Evolutionary conservation across 2,329 filamentous ascomycete genomes (phyloP), one percentile per base, ranked within the genome.

Genomic region (Botryosphaeria agaves): DNA sequence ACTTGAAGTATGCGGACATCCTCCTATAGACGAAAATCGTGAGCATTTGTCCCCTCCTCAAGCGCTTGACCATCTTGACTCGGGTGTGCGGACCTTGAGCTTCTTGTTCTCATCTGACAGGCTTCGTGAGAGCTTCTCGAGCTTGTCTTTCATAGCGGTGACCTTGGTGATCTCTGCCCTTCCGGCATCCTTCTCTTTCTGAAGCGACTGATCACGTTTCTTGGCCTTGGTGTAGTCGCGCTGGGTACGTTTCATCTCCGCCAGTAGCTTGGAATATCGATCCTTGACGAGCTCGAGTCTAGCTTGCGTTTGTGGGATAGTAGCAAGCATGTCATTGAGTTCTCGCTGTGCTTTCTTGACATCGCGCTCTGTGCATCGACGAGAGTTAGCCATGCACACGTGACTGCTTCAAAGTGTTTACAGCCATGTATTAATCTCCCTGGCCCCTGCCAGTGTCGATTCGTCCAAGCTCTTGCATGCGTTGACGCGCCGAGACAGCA

Each of bases 61-160:
- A 23, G 8, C 3, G 8, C 12, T 23, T 23, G 20, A 23, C 8
- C 3, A 23, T 23, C 20, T 23, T 23, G 8, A 9, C 8, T 12
- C 20, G 8, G 20, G 8, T 23, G 11, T 38, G 51, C 60, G 42
- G 55, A 89, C 82, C 76, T 95, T 95, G 40, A 98, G 73, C 58
- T 92, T 91, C 57, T 95, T 95, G 54, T 98, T 98, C 49, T 98
- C 89, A 45, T 87, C 80, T 36, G 91, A 89, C 32, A 98, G 66
- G 53, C 98, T 89, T 33, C 89, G 68, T 45, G 85, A 94, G 18
- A 98, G 64, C 51, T 95, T 98, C 56, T 98, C 89, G 27, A 98
- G 63, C 57, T 95, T 95, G 52, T 95, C 85, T 53, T 92, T 94
- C 49, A 95, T 72, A 1, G 76, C 79, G 14, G 80, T 76, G 14